Evolutionary conservation across 306 rosid species (phyloP).

Genomic region (Sicyos baderoa): DNA sequence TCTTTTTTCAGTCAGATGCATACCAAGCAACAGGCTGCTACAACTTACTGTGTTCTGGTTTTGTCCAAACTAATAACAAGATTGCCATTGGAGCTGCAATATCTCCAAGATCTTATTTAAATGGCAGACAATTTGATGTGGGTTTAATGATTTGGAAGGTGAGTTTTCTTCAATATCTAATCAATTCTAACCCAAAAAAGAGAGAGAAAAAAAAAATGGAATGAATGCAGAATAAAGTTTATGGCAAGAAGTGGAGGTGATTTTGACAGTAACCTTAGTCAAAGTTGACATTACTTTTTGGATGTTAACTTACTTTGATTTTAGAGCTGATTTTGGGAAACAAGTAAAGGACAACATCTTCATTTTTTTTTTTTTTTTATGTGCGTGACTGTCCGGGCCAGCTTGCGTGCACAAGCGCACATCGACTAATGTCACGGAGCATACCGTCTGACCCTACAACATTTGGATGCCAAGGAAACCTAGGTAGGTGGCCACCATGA

Average conservation of each 20-base stretch:
- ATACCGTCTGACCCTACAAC: too few relatives aligned
- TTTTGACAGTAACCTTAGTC: too few relatives aligned
- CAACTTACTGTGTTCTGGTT: slow-evolving; percentile 91
- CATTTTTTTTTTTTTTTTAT: too few relatives aligned
- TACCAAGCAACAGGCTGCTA: slow-evolving; percentile 97
- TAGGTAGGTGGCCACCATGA: too few relatives aligned
- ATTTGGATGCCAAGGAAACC: too few relatives aligned
- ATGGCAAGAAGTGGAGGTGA: not conserved
- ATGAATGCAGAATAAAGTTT: not conserved
- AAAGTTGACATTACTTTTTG: too few relatives aligned
- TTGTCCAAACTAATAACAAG: slow-evolving; percentile 86
- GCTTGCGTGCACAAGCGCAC: too few relatives aligned
- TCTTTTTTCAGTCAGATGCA: slow-evolving; percentile 69
- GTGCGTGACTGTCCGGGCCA: too few relatives aligned
- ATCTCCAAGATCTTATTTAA: slow-evolving; percentile 71
- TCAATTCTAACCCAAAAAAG: not conserved
- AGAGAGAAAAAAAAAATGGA: not conserved
- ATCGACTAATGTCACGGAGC: too few relatives aligned
- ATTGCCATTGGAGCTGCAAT: slow-evolving; percentile 98
- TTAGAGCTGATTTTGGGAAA: not conserved
- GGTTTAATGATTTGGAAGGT: slow-evolving; percentile 99
- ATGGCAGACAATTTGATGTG: slow-evolving; percentile 85
- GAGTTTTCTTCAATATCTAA: slow-evolving; percentile 18
- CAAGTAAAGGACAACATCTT: not conserved
- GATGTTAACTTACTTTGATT: too few relatives aligned